phyloP scores from a whole-genome alignment of 2,329 filamentous ascomycete species.

The Aureobasidium sp. region DNA sequence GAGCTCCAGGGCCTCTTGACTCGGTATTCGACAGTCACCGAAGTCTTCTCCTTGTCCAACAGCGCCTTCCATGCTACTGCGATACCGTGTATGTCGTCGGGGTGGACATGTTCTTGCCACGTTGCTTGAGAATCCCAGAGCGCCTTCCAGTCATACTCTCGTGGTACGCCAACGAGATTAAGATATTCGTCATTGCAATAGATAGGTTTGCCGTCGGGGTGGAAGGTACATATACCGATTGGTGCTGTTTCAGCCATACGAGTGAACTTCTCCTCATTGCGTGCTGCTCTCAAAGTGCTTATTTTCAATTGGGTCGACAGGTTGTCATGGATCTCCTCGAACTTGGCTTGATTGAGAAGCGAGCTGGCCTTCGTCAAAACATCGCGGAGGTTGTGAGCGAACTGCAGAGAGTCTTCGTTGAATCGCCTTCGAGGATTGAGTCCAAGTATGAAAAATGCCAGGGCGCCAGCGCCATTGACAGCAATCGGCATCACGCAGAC shows the following conservation, averaged over 20 bases:
- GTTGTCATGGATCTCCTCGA: slow-evolving; percentile 31
- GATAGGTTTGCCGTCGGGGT: slow-evolving; percentile 28
- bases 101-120: slow-evolving; percentile 18
- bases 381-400: slow-evolving; percentile 30
- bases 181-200: slow-evolving; percentile 37
- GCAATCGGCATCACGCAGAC: slow-evolving; percentile 18
- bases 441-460: slow-evolving; percentile 35
- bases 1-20: slow-evolving; percentile 31
- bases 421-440: slow-evolving; percentile 33
- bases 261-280: slow-evolving; percentile 33
- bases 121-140: slow-evolving; percentile 23
- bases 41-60: slow-evolving; percentile 23
- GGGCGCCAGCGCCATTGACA: slow-evolving; percentile 28
- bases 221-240: slow-evolving; percentile 35
- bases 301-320: slow-evolving; percentile 29
- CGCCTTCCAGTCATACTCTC: slow-evolving; percentile 18
- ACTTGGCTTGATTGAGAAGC: slow-evolving; percentile 32
- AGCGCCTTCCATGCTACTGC: slow-evolving; percentile 27
- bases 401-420: slow-evolving; percentile 34
- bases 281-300: slow-evolving; percentile 26
- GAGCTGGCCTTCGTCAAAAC: slow-evolving; percentile 34
- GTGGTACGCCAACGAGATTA: slow-evolving; percentile 27
- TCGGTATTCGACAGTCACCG: slow-evolving; percentile 31
- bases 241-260: slow-evolving; percentile 34
- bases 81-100: slow-evolving; percentile 30